Conservation (phyloP, 441 rosid species). For the Gossypium lobatum region DNA sequence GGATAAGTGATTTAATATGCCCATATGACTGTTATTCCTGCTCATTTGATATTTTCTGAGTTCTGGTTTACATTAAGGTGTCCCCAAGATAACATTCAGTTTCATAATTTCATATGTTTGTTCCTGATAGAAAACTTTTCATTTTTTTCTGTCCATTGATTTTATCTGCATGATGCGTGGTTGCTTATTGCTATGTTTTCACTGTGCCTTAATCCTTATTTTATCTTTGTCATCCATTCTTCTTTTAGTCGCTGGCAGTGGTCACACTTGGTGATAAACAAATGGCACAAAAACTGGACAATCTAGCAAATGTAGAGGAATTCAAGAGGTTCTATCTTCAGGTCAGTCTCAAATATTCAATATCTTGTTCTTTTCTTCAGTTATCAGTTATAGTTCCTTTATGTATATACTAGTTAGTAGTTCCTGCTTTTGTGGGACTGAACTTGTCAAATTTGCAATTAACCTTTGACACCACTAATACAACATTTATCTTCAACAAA, state of each 20-base stretch:
- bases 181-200: constrained; percentile 6
- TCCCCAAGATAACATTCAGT: background rate
- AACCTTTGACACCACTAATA: background rate
- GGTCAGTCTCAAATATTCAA: constrained; percentile 42
- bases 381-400: constrained; percentile 1
- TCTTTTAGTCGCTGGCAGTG: constrained; percentile 81
- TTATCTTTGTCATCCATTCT: constrained; percentile 14
- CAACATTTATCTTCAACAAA: background rate
- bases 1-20: background rate
- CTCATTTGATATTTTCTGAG: background rate
- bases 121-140: background rate
- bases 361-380: constrained; percentile 12
- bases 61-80: constrained; percentile 7
- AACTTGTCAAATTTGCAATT: constrained; percentile 5
- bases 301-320: constrained; percentile 79
- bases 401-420: background rate
- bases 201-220: constrained; percentile 1
- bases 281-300: constrained; percentile 95
- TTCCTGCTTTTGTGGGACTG: background rate
- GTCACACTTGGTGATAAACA: constrained; percentile 96
- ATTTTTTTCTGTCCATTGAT: background rate
- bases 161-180: constrained; percentile 10
- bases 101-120: background rate
- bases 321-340: constrained; percentile 97
- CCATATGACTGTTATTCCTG: background rate